A percentile compares a stretch with the other conserved stretches of the same genome.
Conservation (phyloP, 108 stramenopile genomes). For the Tribonema minus region DNA sequence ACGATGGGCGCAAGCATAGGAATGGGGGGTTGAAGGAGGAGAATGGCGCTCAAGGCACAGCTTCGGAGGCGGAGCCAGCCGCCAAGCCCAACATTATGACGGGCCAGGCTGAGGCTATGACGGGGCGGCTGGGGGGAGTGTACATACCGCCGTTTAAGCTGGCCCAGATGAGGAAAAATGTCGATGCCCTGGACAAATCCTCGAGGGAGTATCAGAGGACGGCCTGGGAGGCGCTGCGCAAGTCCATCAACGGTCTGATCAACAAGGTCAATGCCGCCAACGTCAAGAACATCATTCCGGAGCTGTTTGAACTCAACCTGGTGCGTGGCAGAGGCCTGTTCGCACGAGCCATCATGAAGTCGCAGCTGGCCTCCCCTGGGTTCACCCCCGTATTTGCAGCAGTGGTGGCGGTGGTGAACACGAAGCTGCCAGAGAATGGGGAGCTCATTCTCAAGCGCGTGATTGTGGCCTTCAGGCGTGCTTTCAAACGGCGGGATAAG, state of each 20-base stretch:
- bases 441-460: constrained; percentile 76
- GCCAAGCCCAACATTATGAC: constrained; percentile 16
- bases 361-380: constrained; percentile 80
- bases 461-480: constrained; percentile 76
- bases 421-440: constrained; percentile 92
- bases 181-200: constrained; percentile 34
- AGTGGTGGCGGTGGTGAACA: constrained; percentile 86
- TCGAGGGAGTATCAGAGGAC: constrained; percentile 66
- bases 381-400: constrained; percentile 78
- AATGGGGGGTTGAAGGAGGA: neutral
- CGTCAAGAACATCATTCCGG: constrained; percentile 83
- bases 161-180: constrained; percentile 38
- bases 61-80: neutral
- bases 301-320: constrained; percentile 86
- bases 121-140: constrained; percentile 24
- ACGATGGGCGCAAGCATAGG: neutral
- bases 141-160: constrained; percentile 61
- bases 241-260: constrained; percentile 91
- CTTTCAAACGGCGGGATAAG: constrained; percentile 82
- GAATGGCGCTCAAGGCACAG: neutral
- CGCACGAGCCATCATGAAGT: constrained; percentile 72
- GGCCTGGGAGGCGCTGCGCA: constrained; percentile 80
- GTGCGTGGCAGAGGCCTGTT: constrained; percentile 87
- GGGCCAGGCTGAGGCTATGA: constrained; percentile 18
- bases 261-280: constrained; percentile 82